These are phyloP conservation scores for Colletotrichum abscissum DNA, from an alignment of 2,329 filamentous ascomycete genomes.

Conservation along the genomic window DNA sequence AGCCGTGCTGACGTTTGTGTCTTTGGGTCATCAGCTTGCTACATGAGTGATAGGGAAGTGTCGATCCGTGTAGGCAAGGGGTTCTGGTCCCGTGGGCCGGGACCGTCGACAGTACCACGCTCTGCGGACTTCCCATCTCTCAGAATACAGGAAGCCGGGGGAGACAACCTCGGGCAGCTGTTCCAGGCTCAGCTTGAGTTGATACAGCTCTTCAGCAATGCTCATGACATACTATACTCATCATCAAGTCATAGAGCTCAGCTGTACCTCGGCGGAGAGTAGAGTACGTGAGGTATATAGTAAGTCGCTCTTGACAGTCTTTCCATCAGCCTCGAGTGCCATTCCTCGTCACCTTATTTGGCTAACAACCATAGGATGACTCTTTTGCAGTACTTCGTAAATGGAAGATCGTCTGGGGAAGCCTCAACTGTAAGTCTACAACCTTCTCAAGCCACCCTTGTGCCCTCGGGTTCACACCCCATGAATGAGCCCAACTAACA, in stretches of 20 bases:
- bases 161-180: constrained; percentile 75
- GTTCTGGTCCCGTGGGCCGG: constrained; percentile 79
- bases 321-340: neutral
- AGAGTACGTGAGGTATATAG: constrained; percentile 79
- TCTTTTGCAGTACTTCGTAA: constrained; percentile 75
- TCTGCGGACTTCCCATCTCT: constrained; percentile 77
- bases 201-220: constrained; percentile 78
- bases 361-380: constrained; percentile 60
- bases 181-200: constrained; percentile 79
- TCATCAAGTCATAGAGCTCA: constrained; percentile 77
- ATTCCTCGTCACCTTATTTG: neutral
- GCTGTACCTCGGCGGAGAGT: constrained; percentile 76
- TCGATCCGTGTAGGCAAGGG: constrained; percentile 78
- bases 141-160: constrained; percentile 65
- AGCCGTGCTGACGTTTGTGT: neutral
- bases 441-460: neutral
- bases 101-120: constrained; percentile 71
- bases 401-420: constrained; percentile 79
- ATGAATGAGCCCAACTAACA: neutral
- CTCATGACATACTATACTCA: constrained; percentile 79
- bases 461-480: neutral
- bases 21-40: constrained; percentile 59
- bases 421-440: constrained; percentile 64
- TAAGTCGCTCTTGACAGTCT: constrained; percentile 35
- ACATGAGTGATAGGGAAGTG: constrained; percentile 75